These are phyloP conservation scores for Stachybotrys elegans DNA, from an alignment of 2,329 filamentous ascomycete species.

Conservation along the genomic window DNA sequence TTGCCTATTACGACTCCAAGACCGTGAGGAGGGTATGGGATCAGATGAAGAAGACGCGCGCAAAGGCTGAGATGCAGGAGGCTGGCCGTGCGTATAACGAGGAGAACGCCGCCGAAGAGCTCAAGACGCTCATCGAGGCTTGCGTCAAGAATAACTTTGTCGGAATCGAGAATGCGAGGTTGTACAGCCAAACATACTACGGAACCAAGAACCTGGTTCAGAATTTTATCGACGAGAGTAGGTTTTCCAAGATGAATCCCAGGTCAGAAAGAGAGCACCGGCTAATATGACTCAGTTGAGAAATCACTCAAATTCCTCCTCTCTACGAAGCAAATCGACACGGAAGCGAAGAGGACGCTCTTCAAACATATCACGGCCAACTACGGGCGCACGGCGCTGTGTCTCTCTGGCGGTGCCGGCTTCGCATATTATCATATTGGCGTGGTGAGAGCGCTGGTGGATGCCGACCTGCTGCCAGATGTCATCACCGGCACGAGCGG, in stretches of 20 bases:
- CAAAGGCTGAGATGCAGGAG: conserved; percentile 51
- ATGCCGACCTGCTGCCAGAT: conserved; percentile 78
- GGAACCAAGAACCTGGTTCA: conserved; percentile 95
- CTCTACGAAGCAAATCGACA: conserved; percentile 59
- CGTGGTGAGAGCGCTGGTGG: conserved; percentile 81
- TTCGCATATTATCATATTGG: conserved; percentile 98
- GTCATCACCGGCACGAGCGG: conserved; percentile 97
- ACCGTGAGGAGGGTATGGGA: conserved; percentile 74
- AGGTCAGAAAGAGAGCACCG: background rate
- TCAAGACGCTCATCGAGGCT: conserved; percentile 74
- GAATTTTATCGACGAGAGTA: conserved; percentile 79
- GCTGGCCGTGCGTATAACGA: conserved; percentile 30
- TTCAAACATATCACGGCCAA: conserved; percentile 90
- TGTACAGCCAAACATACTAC: conserved; percentile 98
- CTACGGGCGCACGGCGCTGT: conserved; percentile 87
- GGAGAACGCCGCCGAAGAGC: conserved; percentile 59
- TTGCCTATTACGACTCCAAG: conserved; percentile 81
- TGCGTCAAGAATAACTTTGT: conserved; percentile 98
- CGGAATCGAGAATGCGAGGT: conserved; percentile 83
- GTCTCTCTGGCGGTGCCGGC: conserved; percentile 85
- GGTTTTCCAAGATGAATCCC: conserved; percentile 16
- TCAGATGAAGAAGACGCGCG: conserved; percentile 64
- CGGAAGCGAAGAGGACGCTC: conserved; percentile 70
- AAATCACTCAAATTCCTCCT: conserved; percentile 62
- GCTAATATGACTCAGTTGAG: conserved; percentile 47